Evolutionary conservation across 441 rosid genomes (phyloP).

Genomic region (Pelargonium cotyledonis): DNA sequence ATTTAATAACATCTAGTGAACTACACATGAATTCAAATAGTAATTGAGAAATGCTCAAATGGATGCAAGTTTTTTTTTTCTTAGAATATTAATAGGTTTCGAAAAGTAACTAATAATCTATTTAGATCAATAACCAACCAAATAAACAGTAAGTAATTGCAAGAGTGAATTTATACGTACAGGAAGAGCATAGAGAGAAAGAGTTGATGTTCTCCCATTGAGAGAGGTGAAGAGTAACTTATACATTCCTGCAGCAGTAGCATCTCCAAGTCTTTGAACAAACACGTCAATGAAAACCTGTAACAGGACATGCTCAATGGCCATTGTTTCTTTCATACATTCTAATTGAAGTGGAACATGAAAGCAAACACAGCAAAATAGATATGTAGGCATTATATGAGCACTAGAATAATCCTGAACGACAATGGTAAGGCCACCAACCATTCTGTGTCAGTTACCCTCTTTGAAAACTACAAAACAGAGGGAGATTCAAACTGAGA

Average conservation of each 20-base stretch:
- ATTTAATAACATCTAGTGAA: too few relatives aligned
- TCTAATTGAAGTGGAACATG: not conserved
- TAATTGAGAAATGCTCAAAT: too few relatives aligned
- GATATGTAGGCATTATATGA: too few relatives aligned
- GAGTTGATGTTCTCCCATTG: conserved; percentile 57
- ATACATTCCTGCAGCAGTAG: conserved; percentile 88
- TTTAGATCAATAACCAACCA: not conserved
- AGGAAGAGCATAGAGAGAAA: conserved; percentile 72
- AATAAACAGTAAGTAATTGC: not conserved
- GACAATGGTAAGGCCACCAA: too few relatives aligned
- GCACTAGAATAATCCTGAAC: too few relatives aligned
- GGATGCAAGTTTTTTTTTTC: too few relatives aligned
- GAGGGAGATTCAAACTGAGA: not conserved
- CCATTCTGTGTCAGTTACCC: too few relatives aligned
- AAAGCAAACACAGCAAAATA: not conserved
- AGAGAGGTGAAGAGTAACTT: conserved; percentile 61
- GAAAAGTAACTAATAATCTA: not conserved
- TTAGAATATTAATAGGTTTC: not conserved
- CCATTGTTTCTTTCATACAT: not conserved
- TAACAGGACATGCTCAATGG: conserved; percentile 14
- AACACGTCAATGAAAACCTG: conserved; percentile 89
- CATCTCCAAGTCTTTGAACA: conserved; percentile 93
- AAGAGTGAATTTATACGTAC: conserved; percentile 34
- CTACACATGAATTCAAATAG: too few relatives aligned
- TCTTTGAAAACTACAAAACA: not conserved